Evolutionary conservation across 2,329 filamentous ascomycete genomes (phyloP), one percentile per base, ranked within the genome.

Genomic region (Apiospora marii): DNA sequence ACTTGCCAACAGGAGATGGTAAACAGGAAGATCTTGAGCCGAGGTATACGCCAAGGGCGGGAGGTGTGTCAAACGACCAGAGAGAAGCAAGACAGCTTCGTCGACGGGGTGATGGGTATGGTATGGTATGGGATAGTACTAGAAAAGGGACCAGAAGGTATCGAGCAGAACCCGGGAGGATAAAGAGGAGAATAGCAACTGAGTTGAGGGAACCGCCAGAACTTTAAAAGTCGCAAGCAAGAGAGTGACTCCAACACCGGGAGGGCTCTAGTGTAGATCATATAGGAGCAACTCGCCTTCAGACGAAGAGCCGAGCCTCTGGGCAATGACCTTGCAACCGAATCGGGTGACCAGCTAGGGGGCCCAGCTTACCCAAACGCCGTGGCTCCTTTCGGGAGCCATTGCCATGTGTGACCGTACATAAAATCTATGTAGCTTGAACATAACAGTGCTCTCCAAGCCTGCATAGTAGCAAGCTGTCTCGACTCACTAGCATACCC

Each of bases 331-430:
- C 58, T n/a, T 64, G 58, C 34, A 64, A 37, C 58, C 58, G 58
- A 64, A 64, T 64, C 58, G 58, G 58, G 58, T 64, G 58, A 64
- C 58, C 53, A 37, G 58, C 34, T 37, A 64, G 58, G 58, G 53
- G 58, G 30, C 2, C 30, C 53, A 61, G 53, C 53, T 61, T 61
- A 22, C 16, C n/a, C 27, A 37, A 37, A 61, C 53, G 53, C 53
- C 53, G 53, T 61, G 53, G 53, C 53, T 22, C 30, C 30, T 37
- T 61, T 61, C 34, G 14, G 51, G 30, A 16, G 27, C 27, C 16
- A 22, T 22, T 37, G 53, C 53, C 7, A 61, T 37, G 58, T 34
- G 58, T 41, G 58, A 41, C 58, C 4, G 34, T 61, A 34, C 51
- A 34, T 58, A 22, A 19, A n/a, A 22, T 22, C 46, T 30, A 8